Conservation (phyloP, 1,139 yeast species). For the Wickerhamomyces sp. region DNA sequence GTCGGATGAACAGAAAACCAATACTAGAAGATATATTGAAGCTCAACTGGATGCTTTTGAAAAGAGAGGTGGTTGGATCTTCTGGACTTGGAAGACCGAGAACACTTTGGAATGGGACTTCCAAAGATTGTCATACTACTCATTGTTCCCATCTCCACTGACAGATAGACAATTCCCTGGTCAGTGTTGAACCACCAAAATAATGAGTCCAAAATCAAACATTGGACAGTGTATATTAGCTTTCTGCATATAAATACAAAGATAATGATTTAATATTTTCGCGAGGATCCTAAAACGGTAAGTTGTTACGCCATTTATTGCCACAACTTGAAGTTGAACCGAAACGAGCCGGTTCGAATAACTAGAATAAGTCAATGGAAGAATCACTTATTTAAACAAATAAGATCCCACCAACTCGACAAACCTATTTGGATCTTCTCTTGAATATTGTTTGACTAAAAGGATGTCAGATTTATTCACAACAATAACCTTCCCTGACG, state of each 20-base stretch:
- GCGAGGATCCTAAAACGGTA: too few species aligned
- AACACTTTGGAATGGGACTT: constrained; percentile 85
- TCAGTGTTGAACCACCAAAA: too few species aligned
- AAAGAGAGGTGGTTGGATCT: constrained; percentile 74
- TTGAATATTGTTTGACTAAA: too few species aligned
- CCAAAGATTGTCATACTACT: constrained; percentile 48
- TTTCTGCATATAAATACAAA: too few species aligned
- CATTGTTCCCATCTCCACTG: constrained; percentile 79
- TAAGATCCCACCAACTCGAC: not conserved
- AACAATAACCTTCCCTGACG: constrained; percentile 19
- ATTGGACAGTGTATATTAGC: too few species aligned
- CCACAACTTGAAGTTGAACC: not conserved
- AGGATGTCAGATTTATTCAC: constrained; percentile 2
- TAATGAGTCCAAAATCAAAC: too few species aligned
- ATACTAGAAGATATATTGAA: constrained; percentile 71
- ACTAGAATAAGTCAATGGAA: too few species aligned
- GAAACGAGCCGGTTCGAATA: constrained; percentile 1
- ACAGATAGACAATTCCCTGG: constrained; percentile 59
- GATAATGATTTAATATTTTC: too few species aligned
- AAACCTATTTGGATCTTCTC: too few species aligned
- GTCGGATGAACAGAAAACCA: constrained; percentile 51
- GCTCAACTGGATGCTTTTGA: constrained; percentile 88
- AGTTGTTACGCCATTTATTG: not conserved
- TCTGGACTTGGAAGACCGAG: constrained; percentile 94
- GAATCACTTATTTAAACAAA: not conserved